Evolutionary conservation across 169 alveolate species (phyloP).

Genomic region (Perkinsus chesapeaki): DNA sequence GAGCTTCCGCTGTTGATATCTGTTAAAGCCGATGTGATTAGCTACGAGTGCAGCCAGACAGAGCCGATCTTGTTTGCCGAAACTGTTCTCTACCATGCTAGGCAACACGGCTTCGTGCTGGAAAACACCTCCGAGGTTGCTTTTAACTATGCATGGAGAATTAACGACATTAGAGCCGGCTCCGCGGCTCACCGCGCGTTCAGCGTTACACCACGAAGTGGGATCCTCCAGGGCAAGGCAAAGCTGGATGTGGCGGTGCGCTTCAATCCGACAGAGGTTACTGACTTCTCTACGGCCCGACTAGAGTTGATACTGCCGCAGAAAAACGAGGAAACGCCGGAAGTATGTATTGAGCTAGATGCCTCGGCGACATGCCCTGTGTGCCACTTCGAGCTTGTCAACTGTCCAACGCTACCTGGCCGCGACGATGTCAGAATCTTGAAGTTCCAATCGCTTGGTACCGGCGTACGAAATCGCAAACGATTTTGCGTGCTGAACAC

Average conservation of each 20-base stretch:
- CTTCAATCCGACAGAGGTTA: conserved; percentile 40
- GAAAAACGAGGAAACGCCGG: neutral
- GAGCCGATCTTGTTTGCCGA: conserved; percentile 68
- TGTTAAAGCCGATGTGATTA: conserved; percentile 70
- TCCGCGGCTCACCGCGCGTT: neutral
- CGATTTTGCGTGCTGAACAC: conserved; percentile 85
- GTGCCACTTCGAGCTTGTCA: conserved; percentile 32
- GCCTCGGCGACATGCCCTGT: conserved; percentile 29
- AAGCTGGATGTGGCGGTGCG: conserved; percentile 24
- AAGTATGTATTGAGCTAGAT: neutral
- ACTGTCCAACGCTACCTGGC: neutral
- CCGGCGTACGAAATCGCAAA: conserved; percentile 73
- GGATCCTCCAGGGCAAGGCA: conserved; percentile 15
- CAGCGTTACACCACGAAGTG: neutral
- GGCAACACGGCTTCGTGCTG: conserved; percentile 58
- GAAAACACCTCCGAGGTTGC: conserved; percentile 59
- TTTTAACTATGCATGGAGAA: conserved; percentile 58
- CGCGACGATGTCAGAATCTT: conserved; percentile 35
- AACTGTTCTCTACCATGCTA: conserved; percentile 78
- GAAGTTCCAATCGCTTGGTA: conserved; percentile 80
- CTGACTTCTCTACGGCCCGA: conserved; percentile 20
- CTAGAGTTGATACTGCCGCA: neutral
- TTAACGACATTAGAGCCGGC: conserved; percentile 28
- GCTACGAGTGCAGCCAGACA: conserved; percentile 59
- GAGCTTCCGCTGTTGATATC: conserved; percentile 58